Evolutionary conservation across 73 alveolate species (phyloP), one percentile per base, ranked within the genome.

Genomic region (Paramecium bursaria): DNA sequence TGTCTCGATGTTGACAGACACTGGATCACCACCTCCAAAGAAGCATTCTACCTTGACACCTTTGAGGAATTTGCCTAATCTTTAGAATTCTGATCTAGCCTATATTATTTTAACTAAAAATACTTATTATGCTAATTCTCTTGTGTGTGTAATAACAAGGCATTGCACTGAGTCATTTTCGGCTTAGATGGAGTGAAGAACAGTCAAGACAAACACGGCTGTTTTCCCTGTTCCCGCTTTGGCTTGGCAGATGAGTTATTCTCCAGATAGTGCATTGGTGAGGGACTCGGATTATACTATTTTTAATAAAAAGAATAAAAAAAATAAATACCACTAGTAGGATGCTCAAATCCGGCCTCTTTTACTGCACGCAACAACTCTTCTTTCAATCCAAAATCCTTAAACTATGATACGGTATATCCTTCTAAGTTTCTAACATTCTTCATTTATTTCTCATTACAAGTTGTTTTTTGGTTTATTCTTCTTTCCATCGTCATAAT

Each of bases 201-300:
- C 96, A 14, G 99, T 94, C 75, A 98, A 85, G 29, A 98, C 99
- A 85, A 97, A 98, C 52, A 98, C 99, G 33, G 99, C 99, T 33
- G 99, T 98, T 95, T 98, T 98, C 67, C 99, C 99, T 99, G 98
- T 98, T 86, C 99, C 99, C 51, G 97, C 85, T 76, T 95, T 96
- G 85, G 99, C 99, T 93, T 94, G 86, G 51, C 89, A 79, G 53
- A 79, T 53, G 67, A 79, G 35, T 48, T 79, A 47, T 55, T 79
- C 76, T 25, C 89, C 89, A 29, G 29, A 42, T 31, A 79, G 30
- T 33, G 85, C 76, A 79, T 79, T 79, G 19, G 75, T 79, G 57
- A 79, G 44, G 55, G 76, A 73, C 47, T 53, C 89, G 52, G 88
- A 21, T 76, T 44, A 53, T n/a, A 60, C 75, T 76, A 54, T 53